Evolutionary conservation across 2,329 filamentous ascomycete genomes (phyloP).

Genomic region (Didymella glomerata): DNA sequence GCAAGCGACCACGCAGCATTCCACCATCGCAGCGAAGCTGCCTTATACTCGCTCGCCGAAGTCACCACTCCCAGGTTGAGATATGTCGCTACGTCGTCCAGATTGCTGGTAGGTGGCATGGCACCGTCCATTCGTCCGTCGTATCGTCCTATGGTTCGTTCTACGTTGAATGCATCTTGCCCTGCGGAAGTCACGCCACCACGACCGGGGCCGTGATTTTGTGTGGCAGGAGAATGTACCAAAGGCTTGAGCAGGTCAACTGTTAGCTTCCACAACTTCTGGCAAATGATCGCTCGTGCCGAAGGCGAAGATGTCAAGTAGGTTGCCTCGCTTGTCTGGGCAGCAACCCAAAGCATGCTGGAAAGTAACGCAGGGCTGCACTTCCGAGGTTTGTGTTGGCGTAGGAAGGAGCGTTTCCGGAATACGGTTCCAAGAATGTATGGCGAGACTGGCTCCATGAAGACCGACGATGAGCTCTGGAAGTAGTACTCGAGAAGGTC

Average conservation of each 20-base stretch:
- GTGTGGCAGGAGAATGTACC: slow-evolving; percentile 74
- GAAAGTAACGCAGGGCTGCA: slow-evolving; percentile 87
- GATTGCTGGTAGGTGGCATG: slow-evolving; percentile 66
- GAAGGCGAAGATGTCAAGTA: slow-evolving; percentile 84
- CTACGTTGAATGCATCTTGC: slow-evolving; percentile 79
- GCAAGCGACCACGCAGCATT: slow-evolving; percentile 92
- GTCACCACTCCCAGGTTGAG: slow-evolving; percentile 91
- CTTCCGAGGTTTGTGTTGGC: slow-evolving; percentile 78
- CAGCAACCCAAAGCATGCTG: slow-evolving; percentile 95
- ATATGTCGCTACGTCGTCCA: slow-evolving; percentile 92
- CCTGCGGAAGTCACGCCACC: slow-evolving; percentile 75
- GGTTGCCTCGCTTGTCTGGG: slow-evolving; percentile 87
- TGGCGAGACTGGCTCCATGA: slow-evolving; percentile 87
- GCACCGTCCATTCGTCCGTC: slow-evolving; percentile 57
- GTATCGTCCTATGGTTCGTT: slow-evolving; percentile 63
- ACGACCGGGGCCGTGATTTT: slow-evolving; percentile 60
- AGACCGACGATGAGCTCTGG: slow-evolving; percentile 83
- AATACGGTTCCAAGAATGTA: slow-evolving; percentile 91
- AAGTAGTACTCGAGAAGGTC: slow-evolving; percentile 92
- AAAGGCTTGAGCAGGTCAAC: slow-evolving; percentile 86
- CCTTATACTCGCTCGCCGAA: slow-evolving; percentile 93
- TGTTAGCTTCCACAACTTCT: slow-evolving; percentile 85
- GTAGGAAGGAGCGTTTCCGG: slow-evolving; percentile 85
- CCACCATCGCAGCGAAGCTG: slow-evolving; percentile 92
- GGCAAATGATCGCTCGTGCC: slow-evolving; percentile 82